These are phyloP conservation scores for Diophrys sp. DNA, from an alignment of 73 alveolate genomes.

Conservation along the genomic window DNA sequence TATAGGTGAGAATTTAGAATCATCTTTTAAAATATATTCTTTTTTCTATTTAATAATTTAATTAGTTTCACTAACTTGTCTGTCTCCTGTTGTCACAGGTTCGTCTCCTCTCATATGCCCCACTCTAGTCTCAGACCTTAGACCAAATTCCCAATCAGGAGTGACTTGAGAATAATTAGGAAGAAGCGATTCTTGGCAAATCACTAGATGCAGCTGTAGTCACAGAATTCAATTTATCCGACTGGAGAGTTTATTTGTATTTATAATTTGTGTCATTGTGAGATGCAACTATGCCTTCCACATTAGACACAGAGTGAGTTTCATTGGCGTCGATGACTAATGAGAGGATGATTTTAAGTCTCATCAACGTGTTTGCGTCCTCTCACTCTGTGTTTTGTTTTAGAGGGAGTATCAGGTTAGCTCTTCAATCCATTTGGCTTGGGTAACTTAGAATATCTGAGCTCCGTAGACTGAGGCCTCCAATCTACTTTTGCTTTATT, in stretches of 20 bases:
- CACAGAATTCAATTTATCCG: neutral
- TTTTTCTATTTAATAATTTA: too few relatives aligned
- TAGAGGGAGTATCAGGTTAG: neutral
- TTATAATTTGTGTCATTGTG: neutral
- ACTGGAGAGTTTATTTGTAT: neutral
- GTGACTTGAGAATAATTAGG: neutral
- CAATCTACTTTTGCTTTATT: neutral
- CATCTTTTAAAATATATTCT: too few relatives aligned
- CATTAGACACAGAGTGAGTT: neutral
- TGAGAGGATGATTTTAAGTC: neutral
- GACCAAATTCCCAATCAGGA: neutral
- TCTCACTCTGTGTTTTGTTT: neutral
- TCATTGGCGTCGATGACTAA: neutral
- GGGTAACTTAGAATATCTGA: neutral
- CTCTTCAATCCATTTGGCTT: neutral
- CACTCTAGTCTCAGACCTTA: neutral
- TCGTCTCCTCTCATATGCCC: too few relatives aligned
- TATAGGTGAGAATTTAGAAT: too few relatives aligned
- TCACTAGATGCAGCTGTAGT: neutral
- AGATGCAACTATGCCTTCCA: neutral
- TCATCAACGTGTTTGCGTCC: neutral
- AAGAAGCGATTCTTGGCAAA: neutral
- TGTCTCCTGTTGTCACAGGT: too few relatives aligned
- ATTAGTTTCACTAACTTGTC: too few relatives aligned
- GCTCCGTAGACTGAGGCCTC: neutral